A percentile compares a stretch with the other conserved stretches of the same genome.
Evolutionary conservation across 2,329 filamentous ascomycete genomes (phyloP).

Genomic region (Curvularia sp.): DNA sequence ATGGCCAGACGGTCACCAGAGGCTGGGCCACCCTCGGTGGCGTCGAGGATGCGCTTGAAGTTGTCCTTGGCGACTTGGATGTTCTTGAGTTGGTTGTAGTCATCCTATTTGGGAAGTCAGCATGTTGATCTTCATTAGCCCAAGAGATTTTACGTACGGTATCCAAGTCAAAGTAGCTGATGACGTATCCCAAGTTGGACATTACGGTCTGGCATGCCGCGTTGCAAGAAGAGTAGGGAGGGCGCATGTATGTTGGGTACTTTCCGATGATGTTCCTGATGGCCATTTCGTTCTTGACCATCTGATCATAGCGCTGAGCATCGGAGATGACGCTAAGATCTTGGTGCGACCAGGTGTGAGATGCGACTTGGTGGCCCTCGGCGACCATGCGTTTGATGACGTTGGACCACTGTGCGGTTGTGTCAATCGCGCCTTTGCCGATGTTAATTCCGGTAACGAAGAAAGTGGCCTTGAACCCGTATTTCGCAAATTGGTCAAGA

Average conservation of each 20-base stretch:
- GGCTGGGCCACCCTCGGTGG: conserved; percentile 27
- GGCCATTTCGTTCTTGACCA: conserved; percentile 63
- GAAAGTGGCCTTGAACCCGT: conserved; percentile 70
- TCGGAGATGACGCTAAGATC: conserved; percentile 55
- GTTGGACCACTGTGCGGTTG: conserved; percentile 53
- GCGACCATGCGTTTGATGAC: conserved; percentile 62
- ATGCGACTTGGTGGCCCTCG: conserved; percentile 67
- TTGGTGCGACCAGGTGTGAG: conserved; percentile 64
- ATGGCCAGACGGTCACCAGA: conserved; percentile 58
- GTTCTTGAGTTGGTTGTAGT: conserved; percentile 45
- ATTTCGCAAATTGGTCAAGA: conserved; percentile 63
- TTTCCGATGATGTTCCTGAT: conserved; percentile 62
- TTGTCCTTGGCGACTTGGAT: conserved; percentile 48
- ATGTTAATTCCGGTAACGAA: conserved; percentile 67
- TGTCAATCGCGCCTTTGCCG: conserved; percentile 64
- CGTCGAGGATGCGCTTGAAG: conserved; percentile 48
- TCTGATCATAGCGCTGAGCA: conserved; percentile 56
- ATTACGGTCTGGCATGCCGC: conserved; percentile 50
- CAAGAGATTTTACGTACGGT: conserved; percentile 38
- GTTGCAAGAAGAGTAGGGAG: conserved; percentile 57
- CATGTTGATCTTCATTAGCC: neutral
- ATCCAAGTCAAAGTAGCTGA: conserved; percentile 68
- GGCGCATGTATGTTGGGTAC: conserved; percentile 63
- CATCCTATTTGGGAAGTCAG: conserved; percentile 38
- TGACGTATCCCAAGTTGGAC: conserved; percentile 61